A percentile compares a stretch with the other conserved stretches of the same genome.
Evolutionary conservation across 352 stramenopile genomes (phyloP).

Genomic region (Chrysophaeum taylorii): DNA sequence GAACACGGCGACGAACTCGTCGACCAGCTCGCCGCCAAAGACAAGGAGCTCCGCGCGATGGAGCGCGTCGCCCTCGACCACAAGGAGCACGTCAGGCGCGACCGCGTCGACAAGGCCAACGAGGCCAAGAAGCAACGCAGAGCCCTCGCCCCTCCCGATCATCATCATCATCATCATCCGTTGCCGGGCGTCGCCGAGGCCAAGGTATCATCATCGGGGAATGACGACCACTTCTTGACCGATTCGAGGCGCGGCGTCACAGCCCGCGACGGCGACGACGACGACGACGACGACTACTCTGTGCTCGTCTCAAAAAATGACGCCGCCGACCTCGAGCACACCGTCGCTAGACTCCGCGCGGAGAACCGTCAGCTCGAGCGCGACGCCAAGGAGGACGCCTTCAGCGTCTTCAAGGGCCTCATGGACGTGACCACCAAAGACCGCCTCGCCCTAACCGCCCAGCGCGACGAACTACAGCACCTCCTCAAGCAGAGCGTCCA

Average conservation of each 20-base stretch:
- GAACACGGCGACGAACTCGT: conserved; percentile 2
- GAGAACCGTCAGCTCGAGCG: background rate
- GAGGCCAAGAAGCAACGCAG: conserved; percentile 43
- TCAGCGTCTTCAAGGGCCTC: conserved; percentile 44
- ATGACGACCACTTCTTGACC: too few relatives aligned
- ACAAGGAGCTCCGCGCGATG: conserved; percentile 29
- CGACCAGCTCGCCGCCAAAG: background rate
- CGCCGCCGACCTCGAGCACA: background rate
- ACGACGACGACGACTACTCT: background rate
- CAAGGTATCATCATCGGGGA: too few relatives aligned
- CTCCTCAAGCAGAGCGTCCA: conserved; percentile 50
- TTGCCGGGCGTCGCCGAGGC: conserved; percentile 42
- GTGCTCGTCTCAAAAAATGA: conserved; percentile 30
- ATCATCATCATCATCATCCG: too few relatives aligned
- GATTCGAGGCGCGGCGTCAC: background rate
- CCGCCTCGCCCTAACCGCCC: conserved; percentile 43
- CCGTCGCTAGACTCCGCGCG: background rate
- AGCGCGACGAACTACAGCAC: conserved; percentile 42
- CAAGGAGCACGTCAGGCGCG: background rate
- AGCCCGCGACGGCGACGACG: conserved; percentile 33
- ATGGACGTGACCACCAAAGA: conserved; percentile 45
- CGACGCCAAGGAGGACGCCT: conserved; percentile 60
- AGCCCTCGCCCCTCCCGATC: too few relatives aligned
- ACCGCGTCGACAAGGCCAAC: background rate
- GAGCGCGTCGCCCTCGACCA: background rate